Evolutionary conservation across 495 filamentous ascomycete species (phyloP).

Genomic region (Neurospora sp.): DNA sequence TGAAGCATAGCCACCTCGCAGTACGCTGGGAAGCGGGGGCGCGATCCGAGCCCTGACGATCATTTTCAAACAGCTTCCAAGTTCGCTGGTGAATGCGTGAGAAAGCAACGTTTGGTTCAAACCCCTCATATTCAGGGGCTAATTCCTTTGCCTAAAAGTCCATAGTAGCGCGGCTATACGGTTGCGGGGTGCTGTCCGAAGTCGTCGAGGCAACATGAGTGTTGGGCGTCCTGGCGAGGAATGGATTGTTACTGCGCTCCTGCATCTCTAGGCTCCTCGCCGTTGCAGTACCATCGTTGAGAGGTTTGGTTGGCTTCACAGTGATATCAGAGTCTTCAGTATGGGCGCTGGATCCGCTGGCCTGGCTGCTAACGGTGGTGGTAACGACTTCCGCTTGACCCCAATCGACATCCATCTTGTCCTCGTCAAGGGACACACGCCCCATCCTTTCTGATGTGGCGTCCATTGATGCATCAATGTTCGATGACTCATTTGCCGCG

Average conservation of each 20-base stretch:
- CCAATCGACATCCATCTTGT: background rate
- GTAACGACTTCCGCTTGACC: background rate
- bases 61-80: background rate
- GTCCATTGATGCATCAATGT: background rate
- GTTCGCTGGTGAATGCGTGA: background rate
- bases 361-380: slow-evolving; percentile 2
- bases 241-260: slow-evolving; percentile 16
- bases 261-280: slow-evolving; percentile 29
- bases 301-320: background rate
- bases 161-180: background rate
- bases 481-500: background rate
- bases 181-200: background rate
- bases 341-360: background rate
- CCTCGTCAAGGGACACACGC: slow-evolving; percentile 10
- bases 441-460: background rate
- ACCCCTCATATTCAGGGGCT: background rate
- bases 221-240: slow-evolving; percentile 1
- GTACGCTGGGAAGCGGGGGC: background rate
- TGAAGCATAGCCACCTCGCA: background rate
- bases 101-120: background rate
- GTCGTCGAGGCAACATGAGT: background rate
- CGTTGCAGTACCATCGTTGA: background rate
- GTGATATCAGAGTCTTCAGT: background rate
- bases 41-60: background rate
- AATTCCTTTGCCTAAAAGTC: background rate